Base-by-base conservation (phyloP, 768 basidiomycete genomes). In the Termitomyces sp. region DNA sequence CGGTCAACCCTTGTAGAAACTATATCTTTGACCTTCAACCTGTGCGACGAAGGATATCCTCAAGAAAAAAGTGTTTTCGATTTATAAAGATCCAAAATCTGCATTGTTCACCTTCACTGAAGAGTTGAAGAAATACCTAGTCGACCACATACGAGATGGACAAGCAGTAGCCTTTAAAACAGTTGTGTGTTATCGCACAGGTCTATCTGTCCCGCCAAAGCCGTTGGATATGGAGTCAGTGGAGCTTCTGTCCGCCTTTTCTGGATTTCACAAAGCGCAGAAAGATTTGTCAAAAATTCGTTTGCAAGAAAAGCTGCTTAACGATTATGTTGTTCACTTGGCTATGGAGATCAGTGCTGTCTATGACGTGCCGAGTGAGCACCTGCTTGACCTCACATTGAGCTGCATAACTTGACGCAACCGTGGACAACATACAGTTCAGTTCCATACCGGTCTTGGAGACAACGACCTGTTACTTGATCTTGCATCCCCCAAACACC, bases 381-480 rank as follows among this genome's bases (percentile, higher is more conserved):
- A 8, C 22, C 19, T 5, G 37, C 35, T 37, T 47, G 28, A 40
- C 34, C 50, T 17, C 46, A 32, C 37, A 45, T 51, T 56, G 24
- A 44, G 32, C 38, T 32, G 37, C 42, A 40, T 11, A 19, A 28
- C 12, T 48, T 26, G 15, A 40, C 11, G n/a, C 21, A 30, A 12
- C 10, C 22, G 9, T 35, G 34, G 46, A 15, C 15, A 21, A 37
- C 42, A 30, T 38, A 17, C 15, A 91, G 90, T 92, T 21, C 89
- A 92, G 72, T 91, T 91, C 66, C 90, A 92, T 62, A 90, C 87
- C 8, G 90, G 90, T 32, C 75, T 91, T 1, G 90, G 90, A 5
- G 89, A 92, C 60, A 81, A 78, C 55, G 87, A 91, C 52, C 80
- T 92, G 47, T 75, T 69, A 24, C 70, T 90, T 34, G 60, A 71